Evolutionary conservation across 2,329 filamentous ascomycete genomes (phyloP), one percentile per base, ranked within the genome.

Genomic region (Colletotrichum sp.): DNA sequence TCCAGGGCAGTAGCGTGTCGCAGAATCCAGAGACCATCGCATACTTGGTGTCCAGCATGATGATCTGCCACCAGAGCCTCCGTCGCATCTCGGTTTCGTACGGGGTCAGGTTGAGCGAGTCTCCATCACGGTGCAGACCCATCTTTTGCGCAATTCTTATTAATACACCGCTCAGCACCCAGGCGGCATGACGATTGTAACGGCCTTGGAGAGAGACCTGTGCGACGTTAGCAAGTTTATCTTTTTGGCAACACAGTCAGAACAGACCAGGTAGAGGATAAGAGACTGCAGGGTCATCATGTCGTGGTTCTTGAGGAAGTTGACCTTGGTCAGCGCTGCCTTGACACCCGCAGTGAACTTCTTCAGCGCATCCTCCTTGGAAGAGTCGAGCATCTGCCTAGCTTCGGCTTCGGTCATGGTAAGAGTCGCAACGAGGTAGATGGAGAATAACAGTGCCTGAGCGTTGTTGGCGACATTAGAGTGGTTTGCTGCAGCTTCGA

Each of bases 1-100:
- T 85, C n/a, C 84, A 85, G 6, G 88, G 87, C 4, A 91, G 82
- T 69, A 89, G 82, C 12, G 88, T 87, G 77, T 89, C 87, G 73
- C 86, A 90, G 28, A 92, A 86, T 2, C 91, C 91, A 6, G 91
- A 91, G 73, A 90, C 84, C 73, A 92, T 83, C 56, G 90, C 91
- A 71, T 89, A 89, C 77, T 90, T 89, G 58, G 88, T 85, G 76
- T 93, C 91, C 68, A 91, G 85, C 71, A 92, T 84, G 65, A 91
- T 86, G 30, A 93, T 88, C 79, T 91, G 89, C 91, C 91, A 93
- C 92, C 92, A 94, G 24, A 94, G 85, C 8, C 93, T 87, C 58
- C 92, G 86, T n/a, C 92, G 88, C 87, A 94, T 93, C 80, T 94
- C 92, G 4, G 89, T 90, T 79, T 94, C 92, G 78, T 93, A 93